Conservation (phyloP, 768 basidiomycete genomes). For the Mycena rosella region DNA sequence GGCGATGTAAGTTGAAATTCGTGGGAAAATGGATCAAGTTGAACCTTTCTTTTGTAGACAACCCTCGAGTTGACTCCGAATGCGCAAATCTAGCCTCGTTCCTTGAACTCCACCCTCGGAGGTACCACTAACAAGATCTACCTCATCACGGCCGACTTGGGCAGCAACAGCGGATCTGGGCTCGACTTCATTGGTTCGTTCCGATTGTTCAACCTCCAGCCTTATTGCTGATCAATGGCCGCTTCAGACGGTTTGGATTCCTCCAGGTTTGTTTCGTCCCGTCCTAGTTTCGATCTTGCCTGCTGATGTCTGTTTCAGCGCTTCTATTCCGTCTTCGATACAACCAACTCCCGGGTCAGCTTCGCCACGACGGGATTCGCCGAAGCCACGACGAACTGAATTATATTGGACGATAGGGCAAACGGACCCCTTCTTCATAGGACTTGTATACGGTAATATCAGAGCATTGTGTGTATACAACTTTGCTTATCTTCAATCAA, state of each 20-base stretch:
- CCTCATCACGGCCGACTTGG: too few relatives aligned
- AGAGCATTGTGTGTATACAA: too few relatives aligned
- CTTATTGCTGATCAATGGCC: slow-evolving; percentile 10
- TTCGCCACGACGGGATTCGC: slow-evolving; percentile 54
- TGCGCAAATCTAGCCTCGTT: slow-evolving; percentile 79
- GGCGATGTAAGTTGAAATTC: too few relatives aligned
- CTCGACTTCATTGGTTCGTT: too few relatives aligned
- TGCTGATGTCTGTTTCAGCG: slow-evolving; percentile 48
- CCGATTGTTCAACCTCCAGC: too few relatives aligned
- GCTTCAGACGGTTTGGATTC: slow-evolving; percentile 65
- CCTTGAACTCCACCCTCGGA: slow-evolving; percentile 68
- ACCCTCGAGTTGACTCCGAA: slow-evolving; percentile 70
- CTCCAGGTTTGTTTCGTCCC: slow-evolving; percentile 46
- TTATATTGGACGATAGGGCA: neutral
- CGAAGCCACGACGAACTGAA: slow-evolving; percentile 50
- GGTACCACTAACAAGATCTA: too few relatives aligned
- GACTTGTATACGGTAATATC: too few relatives aligned
- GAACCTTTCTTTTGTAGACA: slow-evolving; percentile 52
- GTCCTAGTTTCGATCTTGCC: too few relatives aligned
- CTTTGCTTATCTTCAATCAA: too few relatives aligned
- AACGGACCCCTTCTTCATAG: slow-evolving; percentile 6
- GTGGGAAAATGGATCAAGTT: too few relatives aligned
- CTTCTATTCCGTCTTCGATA: slow-evolving; percentile 69
- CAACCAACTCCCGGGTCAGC: slow-evolving; percentile 53
- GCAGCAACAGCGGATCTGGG: too few relatives aligned